Conservation (phyloP, 768 basidiomycete genomes). For the Collybia sordida region DNA sequence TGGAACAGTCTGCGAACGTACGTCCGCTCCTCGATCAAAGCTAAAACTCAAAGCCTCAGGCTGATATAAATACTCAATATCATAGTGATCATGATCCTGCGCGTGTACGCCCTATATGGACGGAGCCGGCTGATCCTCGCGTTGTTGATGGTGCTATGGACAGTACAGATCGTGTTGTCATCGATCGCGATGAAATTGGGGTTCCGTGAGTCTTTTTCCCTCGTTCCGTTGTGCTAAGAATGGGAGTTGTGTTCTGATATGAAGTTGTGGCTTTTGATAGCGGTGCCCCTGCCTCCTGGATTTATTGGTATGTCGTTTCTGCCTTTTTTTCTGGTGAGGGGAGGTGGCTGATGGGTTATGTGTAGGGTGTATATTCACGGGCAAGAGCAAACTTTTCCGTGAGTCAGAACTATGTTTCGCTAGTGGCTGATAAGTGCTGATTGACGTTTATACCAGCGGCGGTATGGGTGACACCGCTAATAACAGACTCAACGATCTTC, state of each 20-base stretch:
- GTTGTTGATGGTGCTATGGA: slow-evolving; percentile 21
- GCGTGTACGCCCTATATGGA: slow-evolving; percentile 27
- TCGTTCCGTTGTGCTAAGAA: too few relatives aligned
- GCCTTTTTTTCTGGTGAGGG: neutral
- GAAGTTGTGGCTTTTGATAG: slow-evolving; percentile 8
- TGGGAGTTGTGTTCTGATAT: too few relatives aligned
- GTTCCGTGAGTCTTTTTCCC: slow-evolving; percentile 25
- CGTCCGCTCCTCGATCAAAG: neutral
- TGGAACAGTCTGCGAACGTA: too few relatives aligned
- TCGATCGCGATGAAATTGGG: slow-evolving; percentile 20
- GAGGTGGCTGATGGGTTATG: neutral
- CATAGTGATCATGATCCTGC: slow-evolving; percentile 30
- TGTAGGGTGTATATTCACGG: slow-evolving; percentile 25
- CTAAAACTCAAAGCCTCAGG: neutral
- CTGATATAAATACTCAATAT: neutral
- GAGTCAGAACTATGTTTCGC: slow-evolving; percentile 7
- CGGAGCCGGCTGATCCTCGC: slow-evolving; percentile 14
- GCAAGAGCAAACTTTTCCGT: slow-evolving; percentile 20
- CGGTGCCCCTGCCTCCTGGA: slow-evolving; percentile 20
- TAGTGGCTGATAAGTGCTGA: too few relatives aligned
- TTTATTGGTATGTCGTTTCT: slow-evolving; percentile 16
- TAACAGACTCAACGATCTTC: slow-evolving; percentile 15
- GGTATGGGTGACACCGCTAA: slow-evolving; percentile 22
- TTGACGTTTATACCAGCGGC: slow-evolving; percentile 12
- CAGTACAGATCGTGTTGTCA: slow-evolving; percentile 22